These are phyloP conservation scores for Quercus aquifolioides DNA, from an alignment of 306 rosid species.

Conservation along the genomic window DNA sequence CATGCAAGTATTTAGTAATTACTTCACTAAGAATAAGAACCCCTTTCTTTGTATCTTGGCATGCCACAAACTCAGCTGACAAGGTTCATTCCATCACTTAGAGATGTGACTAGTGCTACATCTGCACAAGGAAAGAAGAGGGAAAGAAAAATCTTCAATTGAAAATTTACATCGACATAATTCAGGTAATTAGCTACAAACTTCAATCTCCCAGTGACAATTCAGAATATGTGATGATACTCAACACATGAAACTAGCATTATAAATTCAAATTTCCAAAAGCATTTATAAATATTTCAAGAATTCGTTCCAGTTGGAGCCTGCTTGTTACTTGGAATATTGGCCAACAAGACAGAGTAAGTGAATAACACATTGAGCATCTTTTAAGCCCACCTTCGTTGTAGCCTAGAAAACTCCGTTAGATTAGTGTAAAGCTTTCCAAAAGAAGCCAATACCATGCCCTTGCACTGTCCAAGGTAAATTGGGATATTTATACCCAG, in stretches of 20 bases:
- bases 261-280: background rate
- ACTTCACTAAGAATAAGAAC: conserved; percentile 88
- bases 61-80: conserved; percentile 87
- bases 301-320: background rate
- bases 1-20: conserved; percentile 18
- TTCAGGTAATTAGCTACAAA: background rate
- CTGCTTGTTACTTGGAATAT: background rate
- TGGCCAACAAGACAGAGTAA: background rate
- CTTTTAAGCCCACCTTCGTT: background rate
- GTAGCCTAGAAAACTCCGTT: background rate
- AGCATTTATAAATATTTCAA: background rate
- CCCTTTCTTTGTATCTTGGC: conserved; percentile 81
- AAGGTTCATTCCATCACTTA: conserved; percentile 91
- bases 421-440: background rate
- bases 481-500: background rate
- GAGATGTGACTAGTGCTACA: conserved; percentile 72
- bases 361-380: background rate
- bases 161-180: background rate
- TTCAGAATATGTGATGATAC: background rate
- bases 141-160: conserved; percentile 9
- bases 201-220: background rate
- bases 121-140: conserved; percentile 36
- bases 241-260: background rate
- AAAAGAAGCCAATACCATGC: background rate
- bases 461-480: background rate